These are phyloP conservation scores for Candida glaebosa DNA, from an alignment of 805 yeast genomes.

Conservation along the genomic window DNA sequence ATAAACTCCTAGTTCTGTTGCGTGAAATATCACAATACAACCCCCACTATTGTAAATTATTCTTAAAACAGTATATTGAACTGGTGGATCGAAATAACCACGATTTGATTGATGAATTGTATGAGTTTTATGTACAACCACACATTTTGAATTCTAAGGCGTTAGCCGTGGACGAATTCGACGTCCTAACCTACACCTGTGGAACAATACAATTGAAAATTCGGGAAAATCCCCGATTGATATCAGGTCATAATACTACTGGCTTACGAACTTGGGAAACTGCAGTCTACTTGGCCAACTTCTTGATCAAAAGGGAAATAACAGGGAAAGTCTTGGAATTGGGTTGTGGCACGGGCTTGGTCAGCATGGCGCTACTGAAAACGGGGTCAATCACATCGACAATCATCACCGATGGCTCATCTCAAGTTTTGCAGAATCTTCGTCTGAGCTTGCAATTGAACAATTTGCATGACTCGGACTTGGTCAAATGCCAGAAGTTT, in stretches of 20 bases:
- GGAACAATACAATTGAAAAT: slow-evolving; percentile 29
- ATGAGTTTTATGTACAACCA: slow-evolving; percentile 35
- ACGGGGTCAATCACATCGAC: slow-evolving; percentile 21
- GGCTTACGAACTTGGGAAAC: slow-evolving; percentile 96
- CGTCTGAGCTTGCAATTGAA: slow-evolving; percentile 46
- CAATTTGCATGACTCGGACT: slow-evolving; percentile 12
- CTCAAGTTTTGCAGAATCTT: slow-evolving; percentile 47
- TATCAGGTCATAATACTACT: slow-evolving; percentile 78
- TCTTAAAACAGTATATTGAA: slow-evolving; percentile 42
- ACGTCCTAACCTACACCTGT: not conserved
- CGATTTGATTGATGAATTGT: slow-evolving; percentile 39
- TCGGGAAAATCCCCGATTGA: slow-evolving; percentile 58
- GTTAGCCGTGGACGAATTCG: slow-evolving; percentile 9
- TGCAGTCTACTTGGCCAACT: slow-evolving; percentile 61
- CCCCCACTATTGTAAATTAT: slow-evolving; percentile 47
- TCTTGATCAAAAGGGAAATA: slow-evolving; percentile 21
- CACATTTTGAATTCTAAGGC: slow-evolving; percentile 29
- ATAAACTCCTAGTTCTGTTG: not conserved
- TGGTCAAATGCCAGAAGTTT: slow-evolving; percentile 25
- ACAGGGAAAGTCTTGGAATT: slow-evolving; percentile 52
- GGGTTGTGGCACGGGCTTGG: slow-evolving; percentile 90
- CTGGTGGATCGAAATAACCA: slow-evolving; percentile 27
- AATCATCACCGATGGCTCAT: slow-evolving; percentile 67
- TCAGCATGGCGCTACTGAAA: slow-evolving; percentile 46
- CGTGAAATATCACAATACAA: slow-evolving; percentile 23